Base-by-base conservation (phyloP, 495 filamentous ascomycete species). In the Rhizodiscina lignyota region DNA sequence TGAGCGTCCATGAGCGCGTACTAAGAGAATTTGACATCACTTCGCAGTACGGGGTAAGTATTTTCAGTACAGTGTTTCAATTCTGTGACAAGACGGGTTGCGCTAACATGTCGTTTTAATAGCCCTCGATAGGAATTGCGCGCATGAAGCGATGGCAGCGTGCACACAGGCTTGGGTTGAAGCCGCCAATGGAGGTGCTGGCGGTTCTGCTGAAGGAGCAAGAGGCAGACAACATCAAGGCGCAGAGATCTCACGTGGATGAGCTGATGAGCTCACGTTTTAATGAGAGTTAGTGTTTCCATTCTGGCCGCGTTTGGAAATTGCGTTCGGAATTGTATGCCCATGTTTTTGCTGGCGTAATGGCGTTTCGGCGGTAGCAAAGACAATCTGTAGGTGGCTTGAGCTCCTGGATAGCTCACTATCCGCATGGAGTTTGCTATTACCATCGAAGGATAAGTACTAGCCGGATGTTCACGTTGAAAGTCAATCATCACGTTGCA, bases 131-230 rank as follows among this genome's bases (percentile, higher is more conserved):
- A 35, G 91, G 91, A 1, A 84, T 91, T 18, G 56, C 72, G 8
- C 69, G 91, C 5, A 46, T 78, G 34, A 80, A 79, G 55, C 78
- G 91, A 0, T 99, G 91, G 91, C 71, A 79, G 47, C 68, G 91
- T 6, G 91, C 91, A 2, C 60, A 92, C 29, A 60, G 58, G 30
- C 56, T 99, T 30, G 77, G 77, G 1, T 57, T 99, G 32, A 67
- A 81, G 24, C 91, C 91, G 0, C 89, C 91, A 1, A 64, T 93
- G 21, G 86, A 94, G 54, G 84, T 96, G n/a, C 62, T 94, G 2
- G 79, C 83, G 0, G 80, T 94, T 17, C 50, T 94, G 24, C 45
- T 92, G 36, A 77, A 70, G 49, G 72, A 87, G 42, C 68, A 80
- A 44, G 57, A 69, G 4, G 61, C 60, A 23, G 63, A 65, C 5